A percentile compares a stretch with the other conserved stretches of the same genome.
Conservation (phyloP, 345 rosid genomes). For the Hibiscus syriacus region DNA sequence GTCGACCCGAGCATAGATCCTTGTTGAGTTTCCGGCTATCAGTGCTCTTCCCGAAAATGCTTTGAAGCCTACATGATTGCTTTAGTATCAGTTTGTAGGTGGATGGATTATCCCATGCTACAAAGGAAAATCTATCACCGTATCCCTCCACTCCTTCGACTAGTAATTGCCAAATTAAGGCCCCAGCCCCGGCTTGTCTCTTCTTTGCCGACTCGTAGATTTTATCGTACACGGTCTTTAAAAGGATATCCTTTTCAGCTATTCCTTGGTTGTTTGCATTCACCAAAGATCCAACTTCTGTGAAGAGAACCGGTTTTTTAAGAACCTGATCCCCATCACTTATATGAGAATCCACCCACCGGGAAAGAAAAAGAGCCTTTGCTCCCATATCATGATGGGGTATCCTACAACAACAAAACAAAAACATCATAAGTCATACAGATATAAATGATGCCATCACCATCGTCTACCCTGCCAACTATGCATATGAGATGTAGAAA, state of each 20-base stretch:
- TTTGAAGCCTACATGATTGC: slow-evolving; percentile 9
- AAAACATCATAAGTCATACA: not conserved
- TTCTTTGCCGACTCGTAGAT: slow-evolving; percentile 13
- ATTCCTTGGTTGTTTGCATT: not conserved
- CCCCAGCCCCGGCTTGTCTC: slow-evolving; percentile 11
- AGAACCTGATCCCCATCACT: slow-evolving; percentile 10
- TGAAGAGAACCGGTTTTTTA: slow-evolving; percentile 6
- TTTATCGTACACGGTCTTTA: slow-evolving; percentile 3
- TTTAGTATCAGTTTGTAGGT: slow-evolving; percentile 23
- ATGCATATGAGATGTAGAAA: not conserved
- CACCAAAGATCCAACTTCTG: slow-evolving; percentile 12
- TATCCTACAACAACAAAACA: slow-evolving; percentile 6
- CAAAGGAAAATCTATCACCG: not conserved
- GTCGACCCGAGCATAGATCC: slow-evolving; percentile 1
- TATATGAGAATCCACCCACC: slow-evolving; percentile 14
- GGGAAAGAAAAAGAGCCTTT: slow-evolving; percentile 6
- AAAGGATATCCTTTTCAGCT: slow-evolving; percentile 13
- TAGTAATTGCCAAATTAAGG: slow-evolving; percentile 14
- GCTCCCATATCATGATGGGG: slow-evolving; percentile 8
- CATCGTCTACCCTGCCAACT: no score
- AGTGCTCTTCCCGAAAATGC: not conserved
- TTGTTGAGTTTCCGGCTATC: not conserved
- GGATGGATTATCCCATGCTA: slow-evolving; percentile 20
- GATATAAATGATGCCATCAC: not conserved
- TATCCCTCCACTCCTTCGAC: slow-evolving; percentile 8